Evolutionary conservation across 1,284 basidiomycete species (phyloP), one percentile per base, ranked within the genome.

Genomic region (Takashimella tepidaria): DNA sequence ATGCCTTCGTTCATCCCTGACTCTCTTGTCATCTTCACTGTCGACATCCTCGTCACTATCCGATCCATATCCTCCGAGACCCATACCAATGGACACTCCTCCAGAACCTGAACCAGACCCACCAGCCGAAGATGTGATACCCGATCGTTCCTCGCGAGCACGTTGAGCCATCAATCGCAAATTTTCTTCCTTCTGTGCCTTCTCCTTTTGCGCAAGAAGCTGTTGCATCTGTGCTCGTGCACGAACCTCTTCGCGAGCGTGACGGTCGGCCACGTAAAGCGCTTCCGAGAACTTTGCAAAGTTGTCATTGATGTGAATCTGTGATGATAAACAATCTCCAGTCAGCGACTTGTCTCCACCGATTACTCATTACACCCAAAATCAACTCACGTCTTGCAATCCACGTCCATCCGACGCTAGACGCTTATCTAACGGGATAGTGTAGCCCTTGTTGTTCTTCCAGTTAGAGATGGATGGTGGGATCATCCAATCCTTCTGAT

Each of bases 361-460:
- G n/a, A n/a, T n/a, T n/a, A n/a, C n/a, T n/a, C n/a, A n/a, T n/a
- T n/a, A n/a, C n/a, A n/a, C n/a, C n/a, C n/a, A 5, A 26, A n/a
- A n/a, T n/a, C n/a, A n/a, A 80, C 88, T 73, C 59, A 98, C 92
- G 73, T 99, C 96, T 75, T 98, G 95, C 43, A 99, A 80, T 51
- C 95, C 93, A 63, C 95, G 84, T 13, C 95, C 96, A 74, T 98
- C 95, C 11, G 96, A 95, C 20, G 96, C 96, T 47, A 99, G 80
- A 65, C 96, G 90, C 78, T 99, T 98, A 75, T 98, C 96, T 22
- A 98, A 82, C 24, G 96, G 93, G 64, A 98, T 98, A 4, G 95
- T 98, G 77, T 95, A 98, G 82, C 96, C 96, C 77, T 98, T 98
- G 84, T 98, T 98, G 80, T 99, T 99, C 81, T 99, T 99, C 96